Conservation (phyloP, 2,329 filamentous ascomycete species). For the Phoma herbarum region DNA sequence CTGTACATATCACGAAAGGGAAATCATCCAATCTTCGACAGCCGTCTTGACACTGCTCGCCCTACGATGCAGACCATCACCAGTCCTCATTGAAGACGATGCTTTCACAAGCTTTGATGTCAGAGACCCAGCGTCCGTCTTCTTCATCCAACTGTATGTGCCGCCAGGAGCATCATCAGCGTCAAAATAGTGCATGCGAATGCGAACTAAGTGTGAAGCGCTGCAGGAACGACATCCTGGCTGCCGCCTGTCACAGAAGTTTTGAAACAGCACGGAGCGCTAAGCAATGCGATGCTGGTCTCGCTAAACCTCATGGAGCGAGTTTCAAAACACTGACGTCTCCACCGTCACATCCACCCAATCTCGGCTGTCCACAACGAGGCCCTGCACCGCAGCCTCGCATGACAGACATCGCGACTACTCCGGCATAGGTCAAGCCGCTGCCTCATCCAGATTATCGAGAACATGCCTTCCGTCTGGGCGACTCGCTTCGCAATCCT, state of each 20-base stretch:
- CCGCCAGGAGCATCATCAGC: not conserved
- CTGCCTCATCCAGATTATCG: conserved; percentile 29
- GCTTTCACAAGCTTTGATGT: not conserved
- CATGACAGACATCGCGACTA: conserved; percentile 25
- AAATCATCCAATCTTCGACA: not conserved
- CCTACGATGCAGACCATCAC: not conserved
- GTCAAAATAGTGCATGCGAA: conserved; percentile 4
- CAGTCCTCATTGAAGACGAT: not conserved
- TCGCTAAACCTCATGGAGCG: conserved; percentile 28
- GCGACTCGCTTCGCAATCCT: conserved; percentile 20
- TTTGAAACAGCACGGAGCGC: conserved; percentile 38
- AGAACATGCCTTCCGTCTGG: conserved; percentile 22
- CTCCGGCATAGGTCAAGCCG: conserved; percentile 17
- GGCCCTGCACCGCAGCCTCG: conserved; percentile 18
- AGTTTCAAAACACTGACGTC: conserved; percentile 36
- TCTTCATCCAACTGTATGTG: not conserved
- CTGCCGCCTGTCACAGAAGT: conserved; percentile 27
- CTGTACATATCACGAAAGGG: conserved; percentile 11
- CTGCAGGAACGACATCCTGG: conserved; percentile 24
- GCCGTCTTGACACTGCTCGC: not conserved
- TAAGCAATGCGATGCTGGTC: conserved; percentile 21
- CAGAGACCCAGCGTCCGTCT: not conserved
- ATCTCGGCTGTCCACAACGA: conserved; percentile 31
- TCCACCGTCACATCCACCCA: conserved; percentile 29
- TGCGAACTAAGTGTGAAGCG: conserved; percentile 2